Evolutionary conservation across 73 alveolate genomes (phyloP).

Genomic region (Paramecium sexaurelia): DNA sequence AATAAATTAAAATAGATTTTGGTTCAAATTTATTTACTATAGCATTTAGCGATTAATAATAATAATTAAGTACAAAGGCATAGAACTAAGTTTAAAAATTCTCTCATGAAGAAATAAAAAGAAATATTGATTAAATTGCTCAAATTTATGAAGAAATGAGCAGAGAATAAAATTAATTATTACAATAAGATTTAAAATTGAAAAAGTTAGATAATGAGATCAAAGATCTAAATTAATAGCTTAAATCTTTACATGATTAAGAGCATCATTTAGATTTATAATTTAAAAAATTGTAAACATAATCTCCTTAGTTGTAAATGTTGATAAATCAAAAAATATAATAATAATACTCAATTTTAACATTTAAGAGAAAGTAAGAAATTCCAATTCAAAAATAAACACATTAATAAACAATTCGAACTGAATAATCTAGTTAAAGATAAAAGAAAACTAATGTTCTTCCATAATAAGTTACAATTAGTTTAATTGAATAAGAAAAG

Average conservation of each 20-base stretch:
- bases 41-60: not conserved
- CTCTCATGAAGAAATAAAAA: not conserved
- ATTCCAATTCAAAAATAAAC: not conserved
- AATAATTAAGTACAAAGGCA: not conserved
- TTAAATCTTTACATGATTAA: not conserved
- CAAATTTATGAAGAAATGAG: conserved; percentile 53
- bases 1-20: conserved; percentile 26
- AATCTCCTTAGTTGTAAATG: conserved; percentile 27
- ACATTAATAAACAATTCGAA: not conserved
- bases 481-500: conserved; percentile 9
- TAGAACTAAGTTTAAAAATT: not conserved
- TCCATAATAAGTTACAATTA: conserved; percentile 25
- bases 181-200: conserved; percentile 1
- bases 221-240: not conserved
- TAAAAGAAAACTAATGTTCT: not conserved
- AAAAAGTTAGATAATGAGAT: not conserved
- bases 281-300: not conserved
- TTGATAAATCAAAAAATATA: conserved; percentile 4
- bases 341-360: not conserved
- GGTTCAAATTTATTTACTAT: conserved; percentile 51
- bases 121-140: not conserved
- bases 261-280: conserved; percentile 17
- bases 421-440: not conserved
- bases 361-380: not conserved
- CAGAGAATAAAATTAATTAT: conserved; percentile 24